Evolutionary conservation across 139 green algal genomes (phyloP), one percentile per base, ranked within the genome.

Genomic region (Closterium sp.): DNA sequence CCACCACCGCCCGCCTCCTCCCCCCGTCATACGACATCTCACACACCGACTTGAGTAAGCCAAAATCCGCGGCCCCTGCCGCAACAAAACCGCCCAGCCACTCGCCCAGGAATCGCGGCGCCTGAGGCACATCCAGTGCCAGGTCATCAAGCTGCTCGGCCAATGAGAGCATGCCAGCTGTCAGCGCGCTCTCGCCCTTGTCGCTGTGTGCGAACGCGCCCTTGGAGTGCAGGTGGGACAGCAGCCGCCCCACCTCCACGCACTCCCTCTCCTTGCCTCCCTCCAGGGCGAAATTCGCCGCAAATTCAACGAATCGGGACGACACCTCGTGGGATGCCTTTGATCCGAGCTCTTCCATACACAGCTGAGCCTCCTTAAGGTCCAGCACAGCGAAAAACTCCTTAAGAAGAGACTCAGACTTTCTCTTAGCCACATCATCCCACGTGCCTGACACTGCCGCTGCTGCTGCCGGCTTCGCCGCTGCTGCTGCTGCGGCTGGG

Each of bases 311-410:
- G 85, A 87, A 87, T 34, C 85, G 28, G 21, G n/a, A 32, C 28
- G 85, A 30, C 6, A 87, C 85, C 28, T 30, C 85, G n/a, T 30
- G 28, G 85, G 85, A 87, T 31, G 17, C 24, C 28, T 87, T 7
- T 29, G 79, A 24, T 22, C 70, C 31, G 21, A 94, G 70, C 73
- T 95, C 93, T 70, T 91, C 22, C 89, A 96, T 91, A 79, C 93
- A 96, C 31, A 93, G 70, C 87, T 73, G 22, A 32, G 93, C 93
- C 89, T 95, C 93, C 73, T 92, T 93, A 31, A 95, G n/a, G 30
- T 95, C 92, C 11, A 30, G 9, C 70, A 91, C 91, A 2, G 21
- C 31, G 6, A 94, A 28, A 79, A 93, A 95, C 88, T 95, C 93
- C 89, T 95, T 73, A 5, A 95, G 29, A 27, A 95, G 29, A 1